phyloP scores from a whole-genome alignment of 371 early-diverging fungal genomes.

The Mortierella sp. region DNA sequence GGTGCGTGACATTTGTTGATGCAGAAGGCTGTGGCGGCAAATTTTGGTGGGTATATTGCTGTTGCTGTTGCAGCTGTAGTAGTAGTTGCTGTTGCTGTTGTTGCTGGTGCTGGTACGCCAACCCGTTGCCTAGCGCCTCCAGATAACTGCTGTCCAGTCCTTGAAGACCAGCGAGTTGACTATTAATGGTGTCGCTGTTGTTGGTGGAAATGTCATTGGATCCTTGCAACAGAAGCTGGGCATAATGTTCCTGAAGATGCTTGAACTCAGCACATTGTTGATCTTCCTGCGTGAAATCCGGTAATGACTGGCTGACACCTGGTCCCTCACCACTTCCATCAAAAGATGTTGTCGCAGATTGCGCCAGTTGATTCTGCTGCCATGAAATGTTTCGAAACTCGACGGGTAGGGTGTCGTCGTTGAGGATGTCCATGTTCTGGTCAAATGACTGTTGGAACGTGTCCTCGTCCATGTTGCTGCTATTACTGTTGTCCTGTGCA shows the following conservation, averaged over 20 bases:
- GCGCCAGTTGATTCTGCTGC: background rate
- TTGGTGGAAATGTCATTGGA: background rate
- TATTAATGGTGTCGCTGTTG: background rate
- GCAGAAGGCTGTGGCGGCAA: background rate
- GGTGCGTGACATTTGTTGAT: background rate
- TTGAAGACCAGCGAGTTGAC: background rate
- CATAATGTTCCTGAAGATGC: background rate
- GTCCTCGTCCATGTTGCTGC: background rate
- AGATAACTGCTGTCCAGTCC: background rate
- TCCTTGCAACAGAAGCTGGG: background rate
- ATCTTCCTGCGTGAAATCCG: background rate
- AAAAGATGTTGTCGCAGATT: background rate
- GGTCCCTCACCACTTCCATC: background rate
- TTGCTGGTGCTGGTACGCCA: background rate
- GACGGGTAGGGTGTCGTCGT: background rate
- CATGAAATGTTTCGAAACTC: background rate
- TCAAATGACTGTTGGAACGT: background rate
- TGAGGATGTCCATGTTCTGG: background rate
- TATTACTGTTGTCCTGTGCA: background rate
- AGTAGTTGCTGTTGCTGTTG: slow-evolving; percentile 3
- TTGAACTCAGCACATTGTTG: background rate
- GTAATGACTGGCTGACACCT: slow-evolving; percentile 3
- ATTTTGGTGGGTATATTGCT: slow-evolving; percentile 3
- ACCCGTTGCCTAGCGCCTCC: background rate
- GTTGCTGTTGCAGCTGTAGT: slow-evolving; percentile 22